phyloP scores from a whole-genome alignment of 2,329 filamentous ascomycete species.

The Pyricularia grisea region DNA sequence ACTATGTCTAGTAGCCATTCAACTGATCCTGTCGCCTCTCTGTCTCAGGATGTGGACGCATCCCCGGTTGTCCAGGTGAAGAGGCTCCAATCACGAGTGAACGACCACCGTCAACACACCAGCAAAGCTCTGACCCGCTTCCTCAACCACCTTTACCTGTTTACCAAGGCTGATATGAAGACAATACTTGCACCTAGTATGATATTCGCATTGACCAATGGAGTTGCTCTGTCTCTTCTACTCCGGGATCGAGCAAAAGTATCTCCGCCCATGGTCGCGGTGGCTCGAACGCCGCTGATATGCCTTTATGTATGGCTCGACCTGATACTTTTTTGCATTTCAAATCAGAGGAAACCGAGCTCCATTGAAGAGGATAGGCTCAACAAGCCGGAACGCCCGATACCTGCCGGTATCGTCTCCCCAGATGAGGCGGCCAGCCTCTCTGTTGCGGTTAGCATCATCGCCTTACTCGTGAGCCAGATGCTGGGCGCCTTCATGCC shows the following conservation, averaged over 20 bases:
- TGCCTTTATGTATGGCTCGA: slow-evolving; percentile 4
- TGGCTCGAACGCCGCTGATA: not conserved
- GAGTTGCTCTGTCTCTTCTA: slow-evolving; percentile 1
- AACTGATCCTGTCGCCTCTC: not conserved
- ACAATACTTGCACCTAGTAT: slow-evolving; percentile 4
- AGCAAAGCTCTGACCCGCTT: not conserved
- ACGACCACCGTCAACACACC: not conserved
- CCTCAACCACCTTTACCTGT: slow-evolving; percentile 5
- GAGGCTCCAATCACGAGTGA: not conserved
- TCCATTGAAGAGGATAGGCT: slow-evolving; percentile 8
- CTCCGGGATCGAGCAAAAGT: not conserved
- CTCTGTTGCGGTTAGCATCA: slow-evolving; percentile 1
- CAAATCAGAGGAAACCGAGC: slow-evolving; percentile 7
- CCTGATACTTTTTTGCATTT: not conserved
- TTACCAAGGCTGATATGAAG: slow-evolving; percentile 7
- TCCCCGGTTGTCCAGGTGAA: not conserved
- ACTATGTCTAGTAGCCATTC: not conserved
- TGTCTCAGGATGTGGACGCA: not conserved
- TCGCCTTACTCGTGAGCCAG: not conserved
- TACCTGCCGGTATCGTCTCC: slow-evolving; percentile 17
- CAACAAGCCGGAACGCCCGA: slow-evolving; percentile 9
- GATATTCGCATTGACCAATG: slow-evolving; percentile 5
- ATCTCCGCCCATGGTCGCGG: not conserved
- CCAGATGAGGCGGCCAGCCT: slow-evolving; percentile 11
- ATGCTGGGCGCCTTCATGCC: slow-evolving; percentile 11